Evolutionary conservation across 1,284 basidiomycete species (phyloP).

Genomic region (Leccinum huronense): DNA sequence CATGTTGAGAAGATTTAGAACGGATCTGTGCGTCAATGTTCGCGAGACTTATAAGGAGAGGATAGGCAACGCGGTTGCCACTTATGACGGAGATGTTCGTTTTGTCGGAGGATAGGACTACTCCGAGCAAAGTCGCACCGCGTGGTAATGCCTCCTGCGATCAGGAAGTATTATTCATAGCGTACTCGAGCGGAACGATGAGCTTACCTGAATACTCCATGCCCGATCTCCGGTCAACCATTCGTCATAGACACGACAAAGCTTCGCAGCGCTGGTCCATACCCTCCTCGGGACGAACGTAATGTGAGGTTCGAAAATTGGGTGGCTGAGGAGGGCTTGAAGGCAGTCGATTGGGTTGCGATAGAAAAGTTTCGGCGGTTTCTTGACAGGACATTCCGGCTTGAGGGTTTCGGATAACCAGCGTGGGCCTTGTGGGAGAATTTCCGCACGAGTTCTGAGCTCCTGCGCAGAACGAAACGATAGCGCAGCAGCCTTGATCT

Average conservation of each 20-base stretch:
- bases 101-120: background rate
- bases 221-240: background rate
- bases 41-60: background rate
- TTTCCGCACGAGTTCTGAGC: background rate
- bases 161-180: background rate
- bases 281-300: slow-evolving; percentile 7
- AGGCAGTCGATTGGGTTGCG: background rate
- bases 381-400: background rate
- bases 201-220: slow-evolving; percentile 2
- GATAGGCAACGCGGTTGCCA: too few species aligned
- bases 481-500: background rate
- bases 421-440: background rate
- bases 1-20: background rate
- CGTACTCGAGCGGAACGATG: background rate
- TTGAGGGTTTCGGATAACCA: background rate
- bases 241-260: slow-evolving; percentile 3
- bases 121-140: background rate
- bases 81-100: too few species aligned
- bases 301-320: background rate
- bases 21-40: background rate
- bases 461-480: background rate
- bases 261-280: slow-evolving; percentile 3
- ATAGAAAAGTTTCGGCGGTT: background rate
- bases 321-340: background rate
- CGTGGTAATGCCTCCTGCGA: background rate